A percentile compares a stretch with the other conserved stretches of the same genome.
phyloP scores from a whole-genome alignment of 768 basidiomycete genomes.

The Bullera alba region DNA sequence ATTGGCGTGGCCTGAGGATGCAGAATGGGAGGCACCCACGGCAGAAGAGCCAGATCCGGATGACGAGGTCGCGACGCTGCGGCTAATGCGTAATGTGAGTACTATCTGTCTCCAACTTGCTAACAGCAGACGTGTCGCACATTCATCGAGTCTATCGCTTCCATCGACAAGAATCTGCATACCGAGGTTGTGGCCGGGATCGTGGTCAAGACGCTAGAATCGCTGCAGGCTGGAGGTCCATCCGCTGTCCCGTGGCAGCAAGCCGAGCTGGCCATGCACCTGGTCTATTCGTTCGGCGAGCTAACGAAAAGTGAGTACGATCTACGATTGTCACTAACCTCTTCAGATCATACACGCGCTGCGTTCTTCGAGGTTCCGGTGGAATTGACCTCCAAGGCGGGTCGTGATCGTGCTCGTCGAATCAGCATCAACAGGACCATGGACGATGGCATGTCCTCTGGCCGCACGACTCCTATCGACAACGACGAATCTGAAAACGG shows the following conservation, averaged over 20 bases:
- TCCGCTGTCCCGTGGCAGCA: constrained; percentile 76
- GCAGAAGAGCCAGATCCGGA: constrained; percentile 62
- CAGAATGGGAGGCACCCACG: constrained; percentile 59
- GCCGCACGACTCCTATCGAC: constrained; percentile 25
- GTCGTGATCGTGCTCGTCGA: constrained; percentile 29
- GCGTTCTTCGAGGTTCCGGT: constrained; percentile 79
- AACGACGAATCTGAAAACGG: constrained; percentile 7
- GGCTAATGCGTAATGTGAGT: constrained; percentile 72
- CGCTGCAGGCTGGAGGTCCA: constrained; percentile 55
- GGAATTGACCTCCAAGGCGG: constrained; percentile 52
- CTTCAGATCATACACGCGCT: constrained; percentile 63
- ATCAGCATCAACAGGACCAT: constrained; percentile 29
- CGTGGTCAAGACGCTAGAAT: constrained; percentile 66
- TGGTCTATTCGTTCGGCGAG: constrained; percentile 90
- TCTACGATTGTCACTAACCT: background rate
- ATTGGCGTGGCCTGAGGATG: constrained; percentile 65
- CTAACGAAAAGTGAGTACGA: constrained; percentile 63
- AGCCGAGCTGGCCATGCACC: constrained; percentile 84
- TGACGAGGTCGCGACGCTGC: constrained; percentile 75
- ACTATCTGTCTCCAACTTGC: background rate
- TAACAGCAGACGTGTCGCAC: constrained; percentile 11
- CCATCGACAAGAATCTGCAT: constrained; percentile 78
- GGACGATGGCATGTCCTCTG: constrained; percentile 19
- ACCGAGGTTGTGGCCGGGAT: constrained; percentile 67
- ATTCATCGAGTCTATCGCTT: constrained; percentile 70